phyloP scores from a whole-genome alignment of 768 basidiomycete species.

The Hirschioporus abietinus region DNA sequence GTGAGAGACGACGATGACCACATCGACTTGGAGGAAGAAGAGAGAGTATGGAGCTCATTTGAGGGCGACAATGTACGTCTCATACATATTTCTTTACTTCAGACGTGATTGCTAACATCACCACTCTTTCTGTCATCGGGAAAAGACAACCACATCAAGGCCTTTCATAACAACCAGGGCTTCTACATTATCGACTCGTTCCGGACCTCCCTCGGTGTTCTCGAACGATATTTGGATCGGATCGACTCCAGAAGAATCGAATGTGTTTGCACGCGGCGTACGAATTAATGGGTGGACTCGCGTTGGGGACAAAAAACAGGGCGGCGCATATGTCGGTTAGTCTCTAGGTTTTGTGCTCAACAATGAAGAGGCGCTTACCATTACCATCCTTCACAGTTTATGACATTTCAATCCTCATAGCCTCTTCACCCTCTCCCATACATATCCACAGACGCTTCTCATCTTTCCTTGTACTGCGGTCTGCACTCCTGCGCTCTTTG shows the following conservation, averaged over 20 bases:
- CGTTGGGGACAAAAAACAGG: constrained; percentile 54
- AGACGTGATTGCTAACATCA: background rate
- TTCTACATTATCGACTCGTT: constrained; percentile 24
- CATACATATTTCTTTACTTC: background rate
- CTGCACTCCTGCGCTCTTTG: constrained; percentile 41
- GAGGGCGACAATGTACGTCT: background rate
- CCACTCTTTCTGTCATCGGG: background rate
- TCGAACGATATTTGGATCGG: constrained; percentile 68
- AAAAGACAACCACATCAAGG: background rate
- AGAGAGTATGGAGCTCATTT: background rate
- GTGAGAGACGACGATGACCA: background rate
- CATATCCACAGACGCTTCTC: constrained; percentile 65
- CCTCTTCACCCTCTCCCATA: constrained; percentile 26
- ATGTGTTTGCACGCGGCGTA: constrained; percentile 59
- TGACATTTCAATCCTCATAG: constrained; percentile 37
- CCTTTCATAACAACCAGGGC: constrained; percentile 10
- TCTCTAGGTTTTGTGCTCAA: constrained; percentile 7
- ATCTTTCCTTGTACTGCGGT: constrained; percentile 53
- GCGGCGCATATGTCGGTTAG: constrained; percentile 64
- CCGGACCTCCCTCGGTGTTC: constrained; percentile 48
- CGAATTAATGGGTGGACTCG: constrained; percentile 65
- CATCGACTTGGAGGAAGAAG: background rate
- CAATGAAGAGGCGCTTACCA: background rate
- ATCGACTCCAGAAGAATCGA: constrained; percentile 50
- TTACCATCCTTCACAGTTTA: constrained; percentile 40